Evolutionary conservation across 2,329 filamentous ascomycete species (phyloP), one percentile per base, ranked within the genome.

Genomic region (Ascocoryne sarcoides): DNA sequence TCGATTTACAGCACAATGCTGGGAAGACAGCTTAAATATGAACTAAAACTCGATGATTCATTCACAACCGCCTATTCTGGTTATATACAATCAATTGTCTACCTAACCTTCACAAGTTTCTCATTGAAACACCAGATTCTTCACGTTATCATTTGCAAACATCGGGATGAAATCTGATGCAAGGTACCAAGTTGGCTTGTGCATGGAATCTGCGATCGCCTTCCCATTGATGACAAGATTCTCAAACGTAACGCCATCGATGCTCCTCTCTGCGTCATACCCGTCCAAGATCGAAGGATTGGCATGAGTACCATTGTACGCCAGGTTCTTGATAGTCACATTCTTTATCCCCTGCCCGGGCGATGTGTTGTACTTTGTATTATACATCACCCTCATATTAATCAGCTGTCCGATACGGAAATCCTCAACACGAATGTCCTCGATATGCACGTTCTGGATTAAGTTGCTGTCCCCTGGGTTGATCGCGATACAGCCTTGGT

Each of bases 401-500:
- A 63, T 20, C 10, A 64, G 44, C 39, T 61, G 58, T 1, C 62
- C 62, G 4, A 45, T 34, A 1, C 51, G 50, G 26, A 60, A 55
- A 23, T 54, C 46, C 39, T 63, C 61, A 1, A 63, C 52, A 0
- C 60, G 49, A 10, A 63, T 40, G 30, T 60, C 45, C 18, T 59
- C 52, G 29, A 62, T 34, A 0, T 45, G 42, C 2, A 60, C 45
- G 29, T 59, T 49, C 31, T 57, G 36, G 7, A 61, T 51, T 2
- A 57, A 36, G 33, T 64, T 63, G 17, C 45, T 54, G 31, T 63
- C 61, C 0, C 51, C 62, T 0, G 56, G 48, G 21, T 59, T 62
- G 36, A 64, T 51, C 2, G 61, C 49, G 28, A 64, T 59, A 34
- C 52, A 56, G 2, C 62, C 61, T 42, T 63, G 60, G 36, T 64